A percentile compares a stretch with the other conserved stretches of the same genome.
phyloP scores from a whole-genome alignment of 495 filamentous ascomycete genomes.

The Aspergillus coremiiformis region DNA sequence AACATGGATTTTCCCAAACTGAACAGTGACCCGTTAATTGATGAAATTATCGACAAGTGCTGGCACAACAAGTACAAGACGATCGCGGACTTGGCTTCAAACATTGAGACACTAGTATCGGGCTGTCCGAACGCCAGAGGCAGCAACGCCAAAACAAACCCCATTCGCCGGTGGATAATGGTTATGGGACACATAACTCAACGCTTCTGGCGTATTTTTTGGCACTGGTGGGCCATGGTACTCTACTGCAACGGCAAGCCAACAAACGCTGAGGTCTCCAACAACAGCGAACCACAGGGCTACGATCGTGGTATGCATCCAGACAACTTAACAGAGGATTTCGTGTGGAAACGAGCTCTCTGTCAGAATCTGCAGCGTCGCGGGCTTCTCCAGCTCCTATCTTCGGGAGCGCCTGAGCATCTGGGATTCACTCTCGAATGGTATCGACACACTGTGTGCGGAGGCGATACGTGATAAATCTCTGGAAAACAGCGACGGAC shows the following conservation, averaged over 20 bases:
- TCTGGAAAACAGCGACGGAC: no score
- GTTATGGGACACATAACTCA: no score
- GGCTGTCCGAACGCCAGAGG: conserved; percentile 1
- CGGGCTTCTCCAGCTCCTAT: conserved; percentile 26
- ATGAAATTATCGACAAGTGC: conserved; percentile 31
- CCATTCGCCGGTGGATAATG: no score
- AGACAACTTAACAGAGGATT: conserved; percentile 9
- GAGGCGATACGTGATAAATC: no score
- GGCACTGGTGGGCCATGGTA: no score
- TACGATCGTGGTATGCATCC: conserved; percentile 6
- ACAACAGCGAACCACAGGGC: not conserved
- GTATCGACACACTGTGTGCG: no score
- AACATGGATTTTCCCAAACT: conserved; percentile 30
- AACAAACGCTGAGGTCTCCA: no score
- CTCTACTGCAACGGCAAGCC: no score
- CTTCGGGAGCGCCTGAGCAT: conserved; percentile 21
- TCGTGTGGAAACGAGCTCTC: conserved; percentile 15
- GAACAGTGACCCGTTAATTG: conserved; percentile 26
- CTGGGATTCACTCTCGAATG: conserved; percentile 23
- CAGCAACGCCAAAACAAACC: not conserved
- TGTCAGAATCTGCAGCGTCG: conserved; percentile 23
- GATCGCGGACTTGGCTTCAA: conserved; percentile 24
- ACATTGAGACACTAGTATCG: conserved; percentile 14
- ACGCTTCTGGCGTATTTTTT: no score
- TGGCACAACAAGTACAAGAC: conserved; percentile 32